phyloP scores from a whole-genome alignment of 2,329 filamentous ascomycete species.

The Penicillium frequentans region DNA sequence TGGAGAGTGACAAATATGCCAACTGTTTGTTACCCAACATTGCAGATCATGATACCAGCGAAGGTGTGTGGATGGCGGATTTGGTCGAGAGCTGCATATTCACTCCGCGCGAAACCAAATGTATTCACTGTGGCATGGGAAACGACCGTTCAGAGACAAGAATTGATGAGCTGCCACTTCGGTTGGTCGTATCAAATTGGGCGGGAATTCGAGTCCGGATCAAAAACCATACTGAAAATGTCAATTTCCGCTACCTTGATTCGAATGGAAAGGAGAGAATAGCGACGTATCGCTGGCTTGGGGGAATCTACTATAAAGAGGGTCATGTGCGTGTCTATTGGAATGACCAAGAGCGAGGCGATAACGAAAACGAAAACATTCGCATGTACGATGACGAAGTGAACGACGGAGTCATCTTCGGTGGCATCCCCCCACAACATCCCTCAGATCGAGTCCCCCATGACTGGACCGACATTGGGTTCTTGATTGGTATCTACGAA shows the following conservation, averaged over 20 bases:
- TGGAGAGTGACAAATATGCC: neutral
- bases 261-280: constrained; percentile 5
- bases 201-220: constrained; percentile 11
- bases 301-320: constrained; percentile 33
- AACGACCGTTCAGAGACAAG: neutral
- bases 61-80: constrained; percentile 18
- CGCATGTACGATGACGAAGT: constrained; percentile 33
- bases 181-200: constrained; percentile 26
- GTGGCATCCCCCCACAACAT: constrained; percentile 17
- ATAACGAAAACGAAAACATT: constrained; percentile 19
- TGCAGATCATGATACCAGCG: constrained; percentile 4
- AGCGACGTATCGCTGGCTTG: constrained; percentile 39
- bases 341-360: constrained; percentile 30
- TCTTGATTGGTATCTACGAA: constrained; percentile 38
- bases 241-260: constrained; percentile 27
- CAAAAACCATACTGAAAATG: constrained; percentile 25
- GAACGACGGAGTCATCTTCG: constrained; percentile 28
- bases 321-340: constrained; percentile 31
- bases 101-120: neutral
- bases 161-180: constrained; percentile 28
- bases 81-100: constrained; percentile 23
- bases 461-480: constrained; percentile 19
- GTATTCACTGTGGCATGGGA: neutral
- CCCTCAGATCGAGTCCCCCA: constrained; percentile 25
- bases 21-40: constrained; percentile 15